Conservation (phyloP, 2,329 filamentous ascomycete genomes). For the Neonectria ditissima region DNA sequence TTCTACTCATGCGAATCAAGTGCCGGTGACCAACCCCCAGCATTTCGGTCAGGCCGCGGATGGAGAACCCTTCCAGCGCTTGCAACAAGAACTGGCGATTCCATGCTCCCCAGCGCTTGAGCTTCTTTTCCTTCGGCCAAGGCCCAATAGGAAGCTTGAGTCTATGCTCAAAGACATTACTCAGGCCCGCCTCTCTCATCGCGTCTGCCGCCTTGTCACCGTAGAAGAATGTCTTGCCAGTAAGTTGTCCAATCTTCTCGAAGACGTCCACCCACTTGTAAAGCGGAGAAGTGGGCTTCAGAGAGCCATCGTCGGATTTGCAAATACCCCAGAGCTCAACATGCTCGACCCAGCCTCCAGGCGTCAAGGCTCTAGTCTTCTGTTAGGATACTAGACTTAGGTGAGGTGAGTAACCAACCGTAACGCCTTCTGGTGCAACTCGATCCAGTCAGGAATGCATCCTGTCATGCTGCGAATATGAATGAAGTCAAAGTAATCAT, state of each 20-base stretch:
- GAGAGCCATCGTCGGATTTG: constrained; percentile 42
- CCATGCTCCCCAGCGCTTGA: constrained; percentile 39
- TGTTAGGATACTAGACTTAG: constrained; percentile 51
- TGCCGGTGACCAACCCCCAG: constrained; percentile 23
- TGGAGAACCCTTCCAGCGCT: constrained; percentile 36
- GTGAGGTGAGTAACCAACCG: constrained; percentile 53
- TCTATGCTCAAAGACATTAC: constrained; percentile 23
- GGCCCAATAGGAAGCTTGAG: constrained; percentile 35
- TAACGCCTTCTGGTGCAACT: constrained; percentile 60
- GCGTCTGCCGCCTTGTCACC: constrained; percentile 29
- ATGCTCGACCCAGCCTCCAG: constrained; percentile 29
- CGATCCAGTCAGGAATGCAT: constrained; percentile 64
- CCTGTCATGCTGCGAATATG: constrained; percentile 67
- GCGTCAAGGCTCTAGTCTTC: constrained; percentile 21
- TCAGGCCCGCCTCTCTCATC: constrained; percentile 34
- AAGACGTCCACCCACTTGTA: constrained; percentile 37
- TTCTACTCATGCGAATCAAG: background rate
- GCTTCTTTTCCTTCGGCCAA: constrained; percentile 46
- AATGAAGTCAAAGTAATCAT: constrained; percentile 66
- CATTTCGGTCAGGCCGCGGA: constrained; percentile 35
- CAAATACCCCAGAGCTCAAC: constrained; percentile 26
- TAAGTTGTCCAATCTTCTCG: constrained; percentile 29
- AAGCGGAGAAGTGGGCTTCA: constrained; percentile 34
- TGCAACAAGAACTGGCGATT: constrained; percentile 34
- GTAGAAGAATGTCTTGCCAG: constrained; percentile 36